These are phyloP conservation scores for Fusarium sacchari DNA, from an alignment of 2,329 filamentous ascomycete species.

Conservation along the genomic window DNA sequence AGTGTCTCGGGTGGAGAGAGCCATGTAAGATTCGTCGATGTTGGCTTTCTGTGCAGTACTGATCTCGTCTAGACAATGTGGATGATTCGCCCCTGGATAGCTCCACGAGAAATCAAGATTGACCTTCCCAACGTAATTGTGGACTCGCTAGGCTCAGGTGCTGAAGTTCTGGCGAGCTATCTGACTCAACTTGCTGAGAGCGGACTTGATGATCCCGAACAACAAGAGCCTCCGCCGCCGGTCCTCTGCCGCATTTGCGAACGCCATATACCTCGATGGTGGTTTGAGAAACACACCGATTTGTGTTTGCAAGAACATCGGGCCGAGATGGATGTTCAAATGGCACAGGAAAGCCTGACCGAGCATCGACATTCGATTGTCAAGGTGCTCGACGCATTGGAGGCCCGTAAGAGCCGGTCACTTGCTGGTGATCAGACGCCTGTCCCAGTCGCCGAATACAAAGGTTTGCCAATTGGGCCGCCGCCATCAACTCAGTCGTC, in stretches of 20 bases:
- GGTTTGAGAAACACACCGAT: conserved; percentile 99
- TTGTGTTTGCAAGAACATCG: conserved; percentile 94
- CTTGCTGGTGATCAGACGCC: conserved; percentile 63
- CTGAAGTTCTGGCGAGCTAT: conserved; percentile 93
- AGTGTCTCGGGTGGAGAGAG: conserved; percentile 85
- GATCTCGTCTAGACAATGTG: conserved; percentile 83
- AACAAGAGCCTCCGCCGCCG: conserved; percentile 84
- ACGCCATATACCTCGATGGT: conserved; percentile 96
- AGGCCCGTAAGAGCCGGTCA: conserved; percentile 77
- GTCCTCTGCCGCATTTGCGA: conserved; percentile 97
- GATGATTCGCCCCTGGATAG: conserved; percentile 95
- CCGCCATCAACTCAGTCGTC: conserved; percentile 76
- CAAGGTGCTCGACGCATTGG: conserved; percentile 90
- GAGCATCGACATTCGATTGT: conserved; percentile 96
- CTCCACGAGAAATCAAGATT: conserved; percentile 92
- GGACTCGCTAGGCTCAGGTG: conserved; percentile 92
- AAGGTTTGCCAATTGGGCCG: conserved; percentile 84
- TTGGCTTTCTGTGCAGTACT: conserved; percentile 33
- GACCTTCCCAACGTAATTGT: conserved; percentile 90
- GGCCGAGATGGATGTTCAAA: conserved; percentile 97
- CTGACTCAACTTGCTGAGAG: conserved; percentile 89
- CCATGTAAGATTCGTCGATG: conserved; percentile 73
- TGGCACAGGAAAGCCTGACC: conserved; percentile 89
- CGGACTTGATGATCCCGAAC: conserved; percentile 77
- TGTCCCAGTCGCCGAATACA: conserved; percentile 79